These are phyloP conservation scores for Ustilago hordei DNA, from an alignment of 1,284 basidiomycete genomes.

Conservation along the genomic window DNA sequence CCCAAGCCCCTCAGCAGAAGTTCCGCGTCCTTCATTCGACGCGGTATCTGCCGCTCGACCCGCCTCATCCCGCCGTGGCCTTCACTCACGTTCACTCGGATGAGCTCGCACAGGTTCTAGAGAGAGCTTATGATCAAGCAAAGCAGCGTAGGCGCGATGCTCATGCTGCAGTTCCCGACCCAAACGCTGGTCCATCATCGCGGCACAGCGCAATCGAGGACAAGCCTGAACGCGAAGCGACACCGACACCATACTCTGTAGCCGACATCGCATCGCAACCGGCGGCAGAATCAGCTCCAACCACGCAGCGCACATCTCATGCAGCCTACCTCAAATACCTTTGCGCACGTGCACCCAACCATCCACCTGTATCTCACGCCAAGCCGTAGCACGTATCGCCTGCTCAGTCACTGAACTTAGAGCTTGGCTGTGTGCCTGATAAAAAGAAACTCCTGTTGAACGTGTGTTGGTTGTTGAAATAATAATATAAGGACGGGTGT, in stretches of 20 bases:
- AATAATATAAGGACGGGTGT: no score
- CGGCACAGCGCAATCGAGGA: background rate
- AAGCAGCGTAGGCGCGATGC: slow-evolving; percentile 31
- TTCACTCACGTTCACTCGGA: slow-evolving; percentile 48
- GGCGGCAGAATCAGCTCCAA: background rate
- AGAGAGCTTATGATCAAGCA: slow-evolving; percentile 43
- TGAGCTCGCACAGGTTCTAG: slow-evolving; percentile 39
- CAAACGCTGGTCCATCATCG: background rate
- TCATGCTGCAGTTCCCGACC: background rate
- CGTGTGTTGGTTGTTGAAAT: no score
- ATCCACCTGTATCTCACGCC: slow-evolving; percentile 26
- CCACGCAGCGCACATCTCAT: slow-evolving; percentile 29
- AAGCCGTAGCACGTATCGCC: slow-evolving; percentile 18
- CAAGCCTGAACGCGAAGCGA: slow-evolving; percentile 21
- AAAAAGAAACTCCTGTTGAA: no score
- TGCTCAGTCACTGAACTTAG: background rate
- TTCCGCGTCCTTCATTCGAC: slow-evolving; percentile 45
- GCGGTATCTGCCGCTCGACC: slow-evolving; percentile 46
- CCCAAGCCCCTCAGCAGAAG: slow-evolving; percentile 14
- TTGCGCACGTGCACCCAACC: slow-evolving; percentile 39
- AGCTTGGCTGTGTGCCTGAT: no score
- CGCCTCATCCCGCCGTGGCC: slow-evolving; percentile 51
- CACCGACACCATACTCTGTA: slow-evolving; percentile 19
- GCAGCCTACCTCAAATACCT: slow-evolving; percentile 45
- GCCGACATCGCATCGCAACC: slow-evolving; percentile 1